Conservation (phyloP, 768 basidiomycete genomes). For the Leccinum aurantiacum region DNA sequence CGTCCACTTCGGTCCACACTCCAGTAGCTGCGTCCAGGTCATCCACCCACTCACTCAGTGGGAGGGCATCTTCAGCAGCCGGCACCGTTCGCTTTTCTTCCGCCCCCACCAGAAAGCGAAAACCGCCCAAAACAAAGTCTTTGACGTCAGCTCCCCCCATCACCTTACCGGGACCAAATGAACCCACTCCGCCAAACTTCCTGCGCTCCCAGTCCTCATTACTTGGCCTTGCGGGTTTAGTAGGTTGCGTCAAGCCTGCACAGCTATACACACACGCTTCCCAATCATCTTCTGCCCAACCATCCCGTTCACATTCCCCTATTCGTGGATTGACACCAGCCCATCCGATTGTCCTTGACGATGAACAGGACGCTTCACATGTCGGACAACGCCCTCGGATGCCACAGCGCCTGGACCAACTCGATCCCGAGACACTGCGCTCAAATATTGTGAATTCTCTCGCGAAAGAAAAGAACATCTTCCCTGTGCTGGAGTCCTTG, state of each 20-base stretch:
- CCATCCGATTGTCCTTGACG: slow-evolving; percentile 74
- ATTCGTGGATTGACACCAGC: slow-evolving; percentile 51
- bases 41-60: slow-evolving; percentile 10
- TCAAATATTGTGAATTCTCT: slow-evolving; percentile 62
- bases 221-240: slow-evolving; percentile 69
- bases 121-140: slow-evolving; percentile 37
- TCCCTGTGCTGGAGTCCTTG: slow-evolving; percentile 63
- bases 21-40: slow-evolving; percentile 14
- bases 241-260: slow-evolving; percentile 63
- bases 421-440: slow-evolving; percentile 45
- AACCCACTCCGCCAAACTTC: slow-evolving; percentile 64
- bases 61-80: slow-evolving; percentile 12
- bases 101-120: slow-evolving; percentile 33
- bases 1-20: background rate
- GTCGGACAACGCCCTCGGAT: slow-evolving; percentile 14
- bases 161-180: slow-evolving; percentile 58
- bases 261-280: slow-evolving; percentile 15
- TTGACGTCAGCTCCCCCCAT: slow-evolving; percentile 57
- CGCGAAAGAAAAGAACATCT: slow-evolving; percentile 62
- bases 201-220: slow-evolving; percentile 72
- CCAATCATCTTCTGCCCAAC: slow-evolving; percentile 23
- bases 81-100: slow-evolving; percentile 1
- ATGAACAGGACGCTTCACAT: slow-evolving; percentile 41
- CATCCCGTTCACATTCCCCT: slow-evolving; percentile 38
- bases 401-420: slow-evolving; percentile 22